Percentiles rank a stretch among this genome's conserved stretches.
These are phyloP conservation scores for Fusarium udum DNA, from an alignment of 2,329 filamentous ascomycete genomes.

Conservation along the genomic window DNA sequence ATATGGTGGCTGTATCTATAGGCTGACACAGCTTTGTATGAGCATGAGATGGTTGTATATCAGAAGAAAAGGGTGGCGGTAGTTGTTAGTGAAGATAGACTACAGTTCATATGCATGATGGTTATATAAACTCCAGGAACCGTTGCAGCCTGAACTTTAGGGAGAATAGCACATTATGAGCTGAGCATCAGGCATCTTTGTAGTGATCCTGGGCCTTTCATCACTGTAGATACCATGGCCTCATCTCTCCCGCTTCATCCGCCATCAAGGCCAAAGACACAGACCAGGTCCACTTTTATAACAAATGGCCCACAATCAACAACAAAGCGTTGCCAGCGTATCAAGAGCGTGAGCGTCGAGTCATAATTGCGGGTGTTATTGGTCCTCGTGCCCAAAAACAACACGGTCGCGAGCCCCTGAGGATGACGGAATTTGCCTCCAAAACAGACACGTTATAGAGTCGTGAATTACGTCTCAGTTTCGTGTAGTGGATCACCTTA, in stretches of 20 bases:
- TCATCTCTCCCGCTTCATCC: constrained; percentile 14
- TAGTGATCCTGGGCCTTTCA: neutral
- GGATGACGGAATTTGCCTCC: neutral
- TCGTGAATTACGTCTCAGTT: neutral
- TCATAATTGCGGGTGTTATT: constrained; percentile 24
- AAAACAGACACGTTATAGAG: neutral
- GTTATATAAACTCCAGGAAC: neutral
- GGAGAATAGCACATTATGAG: neutral
- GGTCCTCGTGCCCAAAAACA: constrained; percentile 8
- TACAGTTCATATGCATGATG: constrained; percentile 4
- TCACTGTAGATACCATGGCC: constrained; percentile 19
- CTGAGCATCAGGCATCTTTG: neutral
- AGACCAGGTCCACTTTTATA: constrained; percentile 7
- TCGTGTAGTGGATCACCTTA: constrained; percentile 13
- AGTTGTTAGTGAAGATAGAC: neutral
- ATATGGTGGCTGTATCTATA: constrained; percentile 1
- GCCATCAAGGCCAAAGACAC: neutral
- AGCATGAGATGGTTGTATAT: constrained; percentile 7
- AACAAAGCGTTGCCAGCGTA: constrained; percentile 27
- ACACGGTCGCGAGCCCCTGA: neutral
- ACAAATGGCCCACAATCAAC: constrained; percentile 14
- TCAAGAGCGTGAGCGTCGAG: constrained; percentile 22
- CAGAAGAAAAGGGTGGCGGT: neutral
- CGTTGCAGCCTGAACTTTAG: neutral
- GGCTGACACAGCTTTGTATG: constrained; percentile 9